phyloP scores from a whole-genome alignment of 1,284 basidiomycete genomes.

The Chiua sp. region DNA sequence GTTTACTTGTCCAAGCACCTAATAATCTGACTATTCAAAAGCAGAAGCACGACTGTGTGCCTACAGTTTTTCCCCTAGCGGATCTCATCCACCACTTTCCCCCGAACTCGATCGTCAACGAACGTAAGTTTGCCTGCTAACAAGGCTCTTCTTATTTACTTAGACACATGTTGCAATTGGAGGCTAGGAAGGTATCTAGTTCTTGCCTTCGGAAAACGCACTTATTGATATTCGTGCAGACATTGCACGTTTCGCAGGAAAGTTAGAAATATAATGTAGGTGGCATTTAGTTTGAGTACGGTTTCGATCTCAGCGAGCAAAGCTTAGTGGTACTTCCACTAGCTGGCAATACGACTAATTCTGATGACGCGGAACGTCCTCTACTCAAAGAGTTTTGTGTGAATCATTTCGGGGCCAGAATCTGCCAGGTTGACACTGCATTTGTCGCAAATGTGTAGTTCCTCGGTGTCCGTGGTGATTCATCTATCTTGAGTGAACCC shows the following conservation, averaged over 20 bases:
- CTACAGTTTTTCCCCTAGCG: conserved; percentile 45
- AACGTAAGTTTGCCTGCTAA: conserved; percentile 40
- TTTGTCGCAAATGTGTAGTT: conserved; percentile 64
- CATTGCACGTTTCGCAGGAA: no score
- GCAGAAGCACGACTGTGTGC: conserved; percentile 47
- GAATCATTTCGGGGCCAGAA: conserved; percentile 40
- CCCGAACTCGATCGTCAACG: conserved; percentile 56
- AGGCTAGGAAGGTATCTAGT: conserved; percentile 76
- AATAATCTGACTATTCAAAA: not conserved
- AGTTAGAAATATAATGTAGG: no score
- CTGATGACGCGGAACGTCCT: conserved; percentile 51
- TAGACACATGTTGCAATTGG: conserved; percentile 75
- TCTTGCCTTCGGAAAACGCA: conserved; percentile 73
- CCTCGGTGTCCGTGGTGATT: conserved; percentile 52
- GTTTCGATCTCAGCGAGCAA: not conserved
- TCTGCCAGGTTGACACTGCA: conserved; percentile 47
- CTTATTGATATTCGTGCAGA: no score
- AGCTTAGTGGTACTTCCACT: conserved; percentile 2
- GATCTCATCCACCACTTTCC: conserved; percentile 45
- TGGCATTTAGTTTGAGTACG: no score
- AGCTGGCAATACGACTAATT: conserved; percentile 50
- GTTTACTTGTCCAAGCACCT: not conserved
- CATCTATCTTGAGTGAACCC: conserved; percentile 41
- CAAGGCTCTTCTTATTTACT: conserved; percentile 1
- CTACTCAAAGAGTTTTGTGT: conserved; percentile 49